Percentiles rank a stretch among this genome's conserved stretches.
These are phyloP conservation scores for Daedaleopsis sinensis DNA, from an alignment of 768 basidiomycete species.

Conservation along the genomic window DNA sequence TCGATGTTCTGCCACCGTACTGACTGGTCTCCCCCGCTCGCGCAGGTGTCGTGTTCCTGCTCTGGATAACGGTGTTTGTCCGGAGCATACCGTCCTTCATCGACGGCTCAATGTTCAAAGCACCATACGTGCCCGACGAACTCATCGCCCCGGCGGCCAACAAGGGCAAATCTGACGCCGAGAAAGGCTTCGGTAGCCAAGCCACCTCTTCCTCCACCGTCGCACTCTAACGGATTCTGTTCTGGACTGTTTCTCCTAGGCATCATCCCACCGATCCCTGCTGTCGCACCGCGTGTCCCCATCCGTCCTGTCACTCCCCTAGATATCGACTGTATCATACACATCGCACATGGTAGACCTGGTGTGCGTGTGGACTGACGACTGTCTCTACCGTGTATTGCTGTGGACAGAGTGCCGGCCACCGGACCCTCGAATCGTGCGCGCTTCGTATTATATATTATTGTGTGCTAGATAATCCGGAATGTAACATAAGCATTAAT, in stretches of 20 bases:
- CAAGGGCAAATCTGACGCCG: conserved; percentile 8
- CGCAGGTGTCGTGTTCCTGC: conserved; percentile 42
- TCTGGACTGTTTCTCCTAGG: neutral
- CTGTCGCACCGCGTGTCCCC: conserved; percentile 1
- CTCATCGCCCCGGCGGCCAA: neutral
- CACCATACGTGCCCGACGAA: conserved; percentile 41
- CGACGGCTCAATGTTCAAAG: conserved; percentile 50
- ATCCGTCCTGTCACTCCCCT: conserved; percentile 1
- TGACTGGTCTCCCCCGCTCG: neutral
- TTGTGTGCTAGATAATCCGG: conserved; percentile 8
- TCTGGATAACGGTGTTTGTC: conserved; percentile 46
- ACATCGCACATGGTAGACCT: neutral
- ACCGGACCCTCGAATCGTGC: conserved; percentile 17
- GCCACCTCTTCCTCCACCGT: conserved; percentile 10
- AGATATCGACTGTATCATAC: conserved; percentile 2
- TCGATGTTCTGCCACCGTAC: neutral
- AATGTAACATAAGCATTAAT: neutral
- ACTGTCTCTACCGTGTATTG: conserved; percentile 4
- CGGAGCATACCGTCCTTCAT: conserved; percentile 48
- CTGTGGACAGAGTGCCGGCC: conserved; percentile 20
- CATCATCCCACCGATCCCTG: neutral
- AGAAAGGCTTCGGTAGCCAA: conserved; percentile 15
- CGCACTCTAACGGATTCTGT: conserved; percentile 7
- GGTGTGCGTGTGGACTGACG: neutral
- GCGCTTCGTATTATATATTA: neutral